Evolutionary conservation across 2,329 filamentous ascomycete genomes (phyloP).

Genomic region (Hirsutella minnesotensis): DNA sequence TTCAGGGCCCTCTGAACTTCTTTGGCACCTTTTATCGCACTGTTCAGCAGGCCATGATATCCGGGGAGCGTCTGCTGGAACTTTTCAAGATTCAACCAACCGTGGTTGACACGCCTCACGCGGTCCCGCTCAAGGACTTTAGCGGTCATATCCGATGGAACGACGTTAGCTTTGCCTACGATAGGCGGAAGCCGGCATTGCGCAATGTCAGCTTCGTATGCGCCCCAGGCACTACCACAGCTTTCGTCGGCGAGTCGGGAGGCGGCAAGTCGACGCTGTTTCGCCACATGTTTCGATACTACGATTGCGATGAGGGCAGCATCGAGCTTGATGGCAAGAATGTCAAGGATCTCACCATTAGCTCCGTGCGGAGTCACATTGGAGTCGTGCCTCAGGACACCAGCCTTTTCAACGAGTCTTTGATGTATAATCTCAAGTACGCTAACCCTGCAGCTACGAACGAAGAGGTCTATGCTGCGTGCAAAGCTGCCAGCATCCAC

Average conservation of each 20-base stretch:
- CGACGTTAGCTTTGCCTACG: slow-evolving; percentile 84
- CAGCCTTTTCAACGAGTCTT: slow-evolving; percentile 82
- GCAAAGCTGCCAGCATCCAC: slow-evolving; percentile 79
- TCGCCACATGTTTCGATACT: slow-evolving; percentile 91
- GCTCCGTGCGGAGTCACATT: slow-evolving; percentile 83
- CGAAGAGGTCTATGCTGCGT: slow-evolving; percentile 72
- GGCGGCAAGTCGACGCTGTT: slow-evolving; percentile 97
- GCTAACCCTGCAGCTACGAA: slow-evolving; percentile 72
- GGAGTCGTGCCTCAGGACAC: slow-evolving; percentile 97
- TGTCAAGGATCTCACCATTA: slow-evolving; percentile 78
- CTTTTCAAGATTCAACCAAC: slow-evolving; percentile 94
- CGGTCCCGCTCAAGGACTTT: slow-evolving; percentile 52
- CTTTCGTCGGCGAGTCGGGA: slow-evolving; percentile 90
- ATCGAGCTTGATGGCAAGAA: slow-evolving; percentile 79
- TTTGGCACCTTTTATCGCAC: slow-evolving; percentile 93
- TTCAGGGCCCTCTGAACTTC: slow-evolving; percentile 73
- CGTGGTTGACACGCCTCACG: slow-evolving; percentile 65
- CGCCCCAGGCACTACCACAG: slow-evolving; percentile 81
- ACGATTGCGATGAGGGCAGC: slow-evolving; percentile 68
- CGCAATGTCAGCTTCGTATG: slow-evolving; percentile 78
- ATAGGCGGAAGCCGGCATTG: slow-evolving; percentile 73
- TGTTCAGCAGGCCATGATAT: slow-evolving; percentile 95
- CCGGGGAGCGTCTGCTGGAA: slow-evolving; percentile 86
- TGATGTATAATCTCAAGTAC: slow-evolving; percentile 93
- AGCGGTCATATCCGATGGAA: slow-evolving; percentile 77